These are phyloP conservation scores for Xanthoceras sorbifolium DNA, from an alignment of 345 rosid species.

Conservation along the genomic window DNA sequence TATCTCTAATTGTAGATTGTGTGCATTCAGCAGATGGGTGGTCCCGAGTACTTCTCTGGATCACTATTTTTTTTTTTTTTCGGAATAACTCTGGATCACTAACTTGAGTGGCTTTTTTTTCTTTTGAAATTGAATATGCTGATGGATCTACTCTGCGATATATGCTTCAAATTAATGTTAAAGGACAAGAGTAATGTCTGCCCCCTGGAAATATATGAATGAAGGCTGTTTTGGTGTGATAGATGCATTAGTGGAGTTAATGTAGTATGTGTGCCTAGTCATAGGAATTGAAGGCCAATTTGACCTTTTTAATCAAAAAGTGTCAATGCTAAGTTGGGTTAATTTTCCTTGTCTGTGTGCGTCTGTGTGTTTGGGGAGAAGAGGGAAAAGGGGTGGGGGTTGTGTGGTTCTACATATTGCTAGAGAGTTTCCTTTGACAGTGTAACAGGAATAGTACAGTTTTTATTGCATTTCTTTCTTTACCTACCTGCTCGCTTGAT, in stretches of 20 bases:
- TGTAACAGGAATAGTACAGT: neutral
- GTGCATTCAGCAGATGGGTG: neutral
- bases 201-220: neutral
- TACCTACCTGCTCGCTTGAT: neutral
- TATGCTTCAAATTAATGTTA: neutral
- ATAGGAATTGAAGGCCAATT: neutral
- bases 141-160: neutral
- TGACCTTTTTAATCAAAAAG: neutral
- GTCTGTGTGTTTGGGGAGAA: neutral
- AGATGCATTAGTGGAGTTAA: neutral
- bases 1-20: neutral
- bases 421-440: constrained; percentile 1
- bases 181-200: neutral
- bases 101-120: neutral
- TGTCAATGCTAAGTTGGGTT: neutral
- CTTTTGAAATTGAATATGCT: neutral
- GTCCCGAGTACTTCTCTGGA: neutral
- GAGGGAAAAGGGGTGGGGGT: neutral
- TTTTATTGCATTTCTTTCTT: neutral
- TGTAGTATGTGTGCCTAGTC: neutral
- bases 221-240: neutral
- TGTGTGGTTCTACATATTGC: neutral
- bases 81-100: neutral
- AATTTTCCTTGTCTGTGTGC: neutral
- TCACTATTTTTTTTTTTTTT: too few relatives aligned